Evolutionary conservation across 78 protist species (phyloP), one percentile per base, ranked within the genome.

Genomic region (Dictyostelium discoideum): DNA sequence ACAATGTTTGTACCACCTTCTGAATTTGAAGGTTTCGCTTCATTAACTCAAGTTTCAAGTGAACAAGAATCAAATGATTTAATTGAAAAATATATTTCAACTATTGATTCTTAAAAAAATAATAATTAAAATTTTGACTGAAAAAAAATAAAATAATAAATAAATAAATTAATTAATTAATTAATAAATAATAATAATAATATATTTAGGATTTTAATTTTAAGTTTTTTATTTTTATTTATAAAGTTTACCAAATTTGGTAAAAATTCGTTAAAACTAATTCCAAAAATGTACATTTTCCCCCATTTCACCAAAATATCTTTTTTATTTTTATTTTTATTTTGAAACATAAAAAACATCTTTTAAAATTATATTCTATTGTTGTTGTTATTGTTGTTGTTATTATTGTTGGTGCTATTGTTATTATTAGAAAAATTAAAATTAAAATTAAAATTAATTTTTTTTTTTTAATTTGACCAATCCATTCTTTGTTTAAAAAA

Each of bases 11-110:
- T 50, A 0, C 79, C 29, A 2, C 93, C 93, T 16, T 40, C 73
- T 2, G 73, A 29, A 3, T 13, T 14, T 24, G 93, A 87, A 79
- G 78, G 82, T n/a, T 87, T 79, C 48, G 10, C 65, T 3, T 14
- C 44, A 1, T 9, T 87, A 1, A 54, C 84, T 2, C 11, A n/a
- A 5, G 82, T 87, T 50, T 13, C 63, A 5, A 42, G 67, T 24
- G 93, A 87, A 65, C 40, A 54, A n/a, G 93, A 87, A 22, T 87
- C 93, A 39, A 79, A 87, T 65, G 18, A 48, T 40, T 60, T 82
- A 20, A 57, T 87, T n/a, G 78, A 57, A 63, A 57, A 32, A 11
- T 87, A 39, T 63, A 44, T 39, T 37, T 26, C n/a, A 73, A 24
- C 39, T 26, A 3, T 42, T 42, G 46, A 42, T 42, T 42, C 46